Base-by-base conservation (phyloP, 192 early-diverging fungal genomes). In the Coemansia sp. region DNA sequence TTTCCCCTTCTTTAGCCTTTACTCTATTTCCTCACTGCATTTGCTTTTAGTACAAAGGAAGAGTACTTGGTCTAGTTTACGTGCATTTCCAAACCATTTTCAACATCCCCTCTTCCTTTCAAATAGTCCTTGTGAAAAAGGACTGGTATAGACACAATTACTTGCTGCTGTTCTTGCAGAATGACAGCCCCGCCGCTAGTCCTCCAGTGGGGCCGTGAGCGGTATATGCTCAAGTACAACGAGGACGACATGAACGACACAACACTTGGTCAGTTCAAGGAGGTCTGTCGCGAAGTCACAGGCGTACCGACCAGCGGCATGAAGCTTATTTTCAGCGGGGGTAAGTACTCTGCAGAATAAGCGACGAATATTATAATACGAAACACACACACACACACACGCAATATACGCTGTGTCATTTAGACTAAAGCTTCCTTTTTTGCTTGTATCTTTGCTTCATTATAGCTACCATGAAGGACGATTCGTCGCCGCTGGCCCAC, bases 231-330 rank as follows among this genome's bases (percentile, higher is more conserved):
- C 46, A 73, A 74, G 36, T 64, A 70, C 42, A 58, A 49, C 22
- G 67, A 79, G 27, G 45, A 63, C 23, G 71, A 79, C 36, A 37
- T 79, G 59, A 62, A 51, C 13, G 63, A 67, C 46, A 79, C 84
- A 17, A 87, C 83, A 8, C 80, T 96, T 7, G 81, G 79, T 8
- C 80, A 88, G 34, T 64, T 96, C 51, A 82, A 90, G 38, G 81
- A 87, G 34, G 80, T 82, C 38, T 86, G 87, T 50, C 84, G 86
- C 44, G 72, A 81, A 33, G 64, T 81, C 19, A 88, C 90, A 0
- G 83, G 86, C 20, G 86, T 96, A 10, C 92, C 92, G 8, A 73
- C 79, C 4, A 83, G 82, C 40, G 80, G 78, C 20, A 84, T 93
- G 72, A 88, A 85, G 48, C 64, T 96, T 17, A 60, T 83, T 23